These are phyloP conservation scores for Crucibulum laeve DNA, from an alignment of 768 basidiomycete genomes.

Conservation along the genomic window DNA sequence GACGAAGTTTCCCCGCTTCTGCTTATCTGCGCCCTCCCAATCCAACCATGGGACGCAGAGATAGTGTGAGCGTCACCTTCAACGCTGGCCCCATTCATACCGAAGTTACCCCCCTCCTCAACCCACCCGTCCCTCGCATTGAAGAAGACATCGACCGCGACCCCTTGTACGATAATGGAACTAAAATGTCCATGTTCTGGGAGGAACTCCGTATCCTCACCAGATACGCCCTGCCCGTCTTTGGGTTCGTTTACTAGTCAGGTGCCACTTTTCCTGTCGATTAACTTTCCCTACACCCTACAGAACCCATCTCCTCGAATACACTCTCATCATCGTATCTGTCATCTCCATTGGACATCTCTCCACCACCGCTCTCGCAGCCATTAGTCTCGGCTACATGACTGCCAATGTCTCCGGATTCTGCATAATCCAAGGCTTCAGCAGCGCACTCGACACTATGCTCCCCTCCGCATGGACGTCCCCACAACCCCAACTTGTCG, in stretches of 20 bases:
- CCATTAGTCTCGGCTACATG: slow-evolving; percentile 71
- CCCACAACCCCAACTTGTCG: slow-evolving; percentile 75
- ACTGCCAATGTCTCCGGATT: slow-evolving; percentile 71
- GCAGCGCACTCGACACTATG: slow-evolving; percentile 86
- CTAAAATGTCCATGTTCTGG: slow-evolving; percentile 33
- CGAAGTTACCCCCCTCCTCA: slow-evolving; percentile 59
- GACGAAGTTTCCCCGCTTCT: slow-evolving; percentile 19
- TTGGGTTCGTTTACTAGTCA: slow-evolving; percentile 45
- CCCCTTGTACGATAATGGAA: slow-evolving; percentile 22
- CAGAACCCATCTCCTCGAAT: slow-evolving; percentile 81
- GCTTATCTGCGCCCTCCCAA: slow-evolving; percentile 32
- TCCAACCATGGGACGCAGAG: slow-evolving; percentile 23
- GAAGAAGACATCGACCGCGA: slow-evolving; percentile 41
- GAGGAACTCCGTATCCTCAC: slow-evolving; percentile 59
- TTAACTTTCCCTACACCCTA: slow-evolving; percentile 1
- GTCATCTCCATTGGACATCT: slow-evolving; percentile 89
- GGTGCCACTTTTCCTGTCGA: not conserved
- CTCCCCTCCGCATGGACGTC: slow-evolving; percentile 96
- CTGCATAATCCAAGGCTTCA: slow-evolving; percentile 78
- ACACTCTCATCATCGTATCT: slow-evolving; percentile 77
- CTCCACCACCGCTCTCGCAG: slow-evolving; percentile 86
- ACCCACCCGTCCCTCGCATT: slow-evolving; percentile 52
- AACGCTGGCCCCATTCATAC: slow-evolving; percentile 10
- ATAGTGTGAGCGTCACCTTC: slow-evolving; percentile 3
- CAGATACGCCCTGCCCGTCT: slow-evolving; percentile 68